Conservation (phyloP, 176 grass and related monocot species). For the Eleusine indica region DNA sequence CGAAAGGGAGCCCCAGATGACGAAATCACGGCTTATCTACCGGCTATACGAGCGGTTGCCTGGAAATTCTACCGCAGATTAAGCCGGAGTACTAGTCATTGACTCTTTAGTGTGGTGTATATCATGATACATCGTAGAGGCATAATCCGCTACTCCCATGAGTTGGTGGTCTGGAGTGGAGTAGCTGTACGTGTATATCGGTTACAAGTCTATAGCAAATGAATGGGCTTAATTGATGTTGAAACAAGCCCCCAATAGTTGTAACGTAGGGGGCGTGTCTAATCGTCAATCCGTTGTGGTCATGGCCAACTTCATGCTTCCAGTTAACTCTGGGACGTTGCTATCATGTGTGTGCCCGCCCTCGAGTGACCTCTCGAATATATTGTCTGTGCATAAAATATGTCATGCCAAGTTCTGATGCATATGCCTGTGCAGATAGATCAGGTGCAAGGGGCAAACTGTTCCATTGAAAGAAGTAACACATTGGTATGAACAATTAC, state of each 20-base stretch:
- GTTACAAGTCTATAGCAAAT: neutral
- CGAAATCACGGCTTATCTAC: conserved; percentile 78
- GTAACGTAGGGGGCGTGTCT: neutral
- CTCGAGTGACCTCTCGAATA: neutral
- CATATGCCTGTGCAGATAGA: neutral
- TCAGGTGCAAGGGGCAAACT: neutral
- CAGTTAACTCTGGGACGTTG: neutral
- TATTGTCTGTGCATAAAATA: neutral
- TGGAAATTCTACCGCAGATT: conserved; percentile 36
- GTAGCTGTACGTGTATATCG: conserved; percentile 21
- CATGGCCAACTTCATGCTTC: neutral
- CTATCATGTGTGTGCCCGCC: neutral
- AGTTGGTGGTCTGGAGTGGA: neutral
- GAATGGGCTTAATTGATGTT: neutral
- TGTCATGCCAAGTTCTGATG: neutral
- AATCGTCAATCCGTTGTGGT: neutral
- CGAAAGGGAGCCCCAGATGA: conserved; percentile 87
- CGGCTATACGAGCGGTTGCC: conserved; percentile 60
- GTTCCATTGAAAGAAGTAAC: neutral
- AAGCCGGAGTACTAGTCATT: neutral
- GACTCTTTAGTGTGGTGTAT: neutral
- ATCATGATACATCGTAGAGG: neutral
- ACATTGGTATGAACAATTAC: neutral
- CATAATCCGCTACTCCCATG: neutral
- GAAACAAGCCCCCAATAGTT: neutral